phyloP scores from a whole-genome alignment of 257 asterid species.

The Nicotiana noctiflora region DNA sequence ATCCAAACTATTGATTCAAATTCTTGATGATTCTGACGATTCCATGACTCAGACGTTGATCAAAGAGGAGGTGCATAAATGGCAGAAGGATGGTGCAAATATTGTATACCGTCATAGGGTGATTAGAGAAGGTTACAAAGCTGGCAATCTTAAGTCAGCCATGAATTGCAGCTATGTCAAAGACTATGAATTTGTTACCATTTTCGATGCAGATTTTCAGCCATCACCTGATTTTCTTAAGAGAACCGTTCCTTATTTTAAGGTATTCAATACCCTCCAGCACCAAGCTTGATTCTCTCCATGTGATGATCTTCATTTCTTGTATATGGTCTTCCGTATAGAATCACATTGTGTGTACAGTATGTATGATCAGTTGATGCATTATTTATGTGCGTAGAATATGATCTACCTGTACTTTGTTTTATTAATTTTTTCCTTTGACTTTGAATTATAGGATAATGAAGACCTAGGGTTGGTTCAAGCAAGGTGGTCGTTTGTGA shows the following conservation, averaged over 20 bases:
- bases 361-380: neutral
- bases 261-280: conserved; percentile 38
- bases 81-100: conserved; percentile 77
- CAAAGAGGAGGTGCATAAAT: conserved; percentile 74
- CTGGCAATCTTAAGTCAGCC: conserved; percentile 91
- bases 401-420: neutral
- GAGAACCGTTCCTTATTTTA: conserved; percentile 74
- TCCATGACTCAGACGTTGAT: conserved; percentile 53
- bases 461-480: conserved; percentile 91
- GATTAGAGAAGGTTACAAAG: conserved; percentile 87
- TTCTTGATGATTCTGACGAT: conserved; percentile 89
- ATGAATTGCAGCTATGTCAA: conserved; percentile 89
- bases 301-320: neutral
- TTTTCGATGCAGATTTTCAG: conserved; percentile 93
- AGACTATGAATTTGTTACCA: conserved; percentile 89
- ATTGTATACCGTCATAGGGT: conserved; percentile 82
- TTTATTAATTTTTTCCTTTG: neutral
- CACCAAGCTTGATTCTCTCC: neutral
- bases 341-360: neutral
- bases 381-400: neutral
- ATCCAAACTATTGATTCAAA: conserved; percentile 65
- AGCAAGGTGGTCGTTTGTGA: conserved; percentile 95
- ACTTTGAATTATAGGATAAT: conserved; percentile 53
- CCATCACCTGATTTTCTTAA: conserved; percentile 78
- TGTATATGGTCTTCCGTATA: neutral